Base-by-base conservation (phyloP, 2,329 filamentous ascomycete species). In the Aspergillus sp. region DNA sequence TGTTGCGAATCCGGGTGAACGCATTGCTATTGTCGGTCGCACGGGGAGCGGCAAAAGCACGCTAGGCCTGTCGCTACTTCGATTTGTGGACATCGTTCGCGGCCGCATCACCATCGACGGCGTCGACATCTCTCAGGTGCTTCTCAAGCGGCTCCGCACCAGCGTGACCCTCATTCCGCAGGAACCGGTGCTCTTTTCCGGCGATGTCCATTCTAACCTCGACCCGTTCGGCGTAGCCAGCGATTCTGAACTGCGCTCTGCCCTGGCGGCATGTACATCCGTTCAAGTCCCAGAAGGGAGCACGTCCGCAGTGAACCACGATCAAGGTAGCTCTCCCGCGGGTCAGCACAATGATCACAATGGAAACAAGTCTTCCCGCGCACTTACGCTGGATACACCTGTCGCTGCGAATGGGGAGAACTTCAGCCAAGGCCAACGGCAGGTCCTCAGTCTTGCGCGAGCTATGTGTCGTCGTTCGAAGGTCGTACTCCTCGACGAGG, bases 391-490 rank as follows among this genome's bases (percentile, higher is more conserved):
- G 0, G 63, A 74, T 22, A 79, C 78, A n/a, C 73, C 69, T 5
- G 76, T 86, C 24, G 82, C 84, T 24, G 78, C 79, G 2, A 83
- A 82, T 3, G 83, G 62, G 13, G 62, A 65, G 46, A 65, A 65
- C 49, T 65, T 65, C 45, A 63, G 60, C 59, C 83, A 86, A 59
- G 83, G 83, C 0, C 82, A 86, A 63, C 74, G 83, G 3, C 83
- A 86, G 61, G 77, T 86, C 4, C 76, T 86, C 1, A 82, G 82
- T 6, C 80, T 86, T 13, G 81, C 79, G 0, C 73, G 83, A 4
- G 83, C 83, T 0, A 79, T 86, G 0, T 71, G 85, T n/a, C 71
- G 83, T 1, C 73, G 79, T 4, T 84, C 81, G 44, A 82, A 83
- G 2, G 56, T 65, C 44, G 73, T 86, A 17, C 79, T 86, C 13